Conservation (phyloP, 1,284 basidiomycete species). For the Apiotrichum gracile region DNA sequence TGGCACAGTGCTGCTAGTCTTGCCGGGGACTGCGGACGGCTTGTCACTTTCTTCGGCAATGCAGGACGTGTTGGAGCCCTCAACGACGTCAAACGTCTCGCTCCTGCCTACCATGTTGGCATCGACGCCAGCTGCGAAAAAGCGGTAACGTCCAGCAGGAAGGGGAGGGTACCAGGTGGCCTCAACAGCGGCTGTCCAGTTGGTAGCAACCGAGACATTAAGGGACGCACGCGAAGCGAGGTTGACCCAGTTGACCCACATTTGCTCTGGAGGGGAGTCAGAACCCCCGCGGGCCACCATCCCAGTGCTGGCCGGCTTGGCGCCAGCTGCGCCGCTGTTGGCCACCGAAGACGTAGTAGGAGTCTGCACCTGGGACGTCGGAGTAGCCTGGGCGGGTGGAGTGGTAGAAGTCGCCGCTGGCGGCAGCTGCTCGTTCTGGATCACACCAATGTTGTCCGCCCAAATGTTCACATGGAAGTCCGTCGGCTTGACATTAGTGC, state of each 20-base stretch:
- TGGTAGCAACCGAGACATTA: conserved; percentile 23
- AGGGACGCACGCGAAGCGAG: conserved; percentile 8
- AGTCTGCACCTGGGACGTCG: neutral
- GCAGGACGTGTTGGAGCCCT: conserved; percentile 26
- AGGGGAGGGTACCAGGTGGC: conserved; percentile 23
- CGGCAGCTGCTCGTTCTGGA: neutral
- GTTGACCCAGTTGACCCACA: neutral
- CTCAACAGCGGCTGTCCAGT: conserved; percentile 17
- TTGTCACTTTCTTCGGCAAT: too few species aligned
- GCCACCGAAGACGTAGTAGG: neutral
- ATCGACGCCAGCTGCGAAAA: conserved; percentile 26
- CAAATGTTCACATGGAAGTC: conserved; percentile 24
- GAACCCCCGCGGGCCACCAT: neutral
- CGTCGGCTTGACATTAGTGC: neutral
- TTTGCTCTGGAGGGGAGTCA: too few species aligned
- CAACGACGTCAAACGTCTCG: conserved; percentile 24
- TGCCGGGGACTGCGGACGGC: neutral
- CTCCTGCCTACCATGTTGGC: neutral
- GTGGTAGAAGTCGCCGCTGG: neutral
- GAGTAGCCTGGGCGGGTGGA: neutral
- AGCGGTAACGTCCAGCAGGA: conserved; percentile 31
- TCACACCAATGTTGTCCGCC: conserved; percentile 23
- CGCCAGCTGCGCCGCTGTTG: neutral
- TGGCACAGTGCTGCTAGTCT: neutral
- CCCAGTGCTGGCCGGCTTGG: neutral